These are phyloP conservation scores for Sphagnum tenellum DNA, from an alignment of 225 moss, liverwort and hornwort genomes.

Conservation along the genomic window DNA sequence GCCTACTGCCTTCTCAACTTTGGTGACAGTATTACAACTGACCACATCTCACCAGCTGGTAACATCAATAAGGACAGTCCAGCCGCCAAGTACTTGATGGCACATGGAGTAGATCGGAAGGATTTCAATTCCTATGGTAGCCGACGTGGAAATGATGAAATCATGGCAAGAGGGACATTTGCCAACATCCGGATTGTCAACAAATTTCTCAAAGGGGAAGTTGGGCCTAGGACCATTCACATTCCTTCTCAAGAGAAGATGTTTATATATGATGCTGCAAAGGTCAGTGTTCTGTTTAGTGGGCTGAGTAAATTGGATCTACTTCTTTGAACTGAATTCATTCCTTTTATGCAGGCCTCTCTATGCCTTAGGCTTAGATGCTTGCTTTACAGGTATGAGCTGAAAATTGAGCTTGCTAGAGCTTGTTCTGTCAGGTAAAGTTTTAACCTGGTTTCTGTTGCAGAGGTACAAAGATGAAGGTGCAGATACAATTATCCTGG, in stretches of 20 bases:
- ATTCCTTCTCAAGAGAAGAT: constrained; percentile 70
- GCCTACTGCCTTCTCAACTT: constrained; percentile 78
- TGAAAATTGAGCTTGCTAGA: no score
- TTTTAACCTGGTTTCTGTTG: not conserved
- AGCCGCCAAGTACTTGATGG: constrained; percentile 67
- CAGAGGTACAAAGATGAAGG: constrained; percentile 85
- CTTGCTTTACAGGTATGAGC: no score
- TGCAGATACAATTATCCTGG: constrained; percentile 65
- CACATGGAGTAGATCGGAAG: constrained; percentile 58
- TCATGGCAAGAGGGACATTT: constrained; percentile 96
- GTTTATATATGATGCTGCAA: constrained; percentile 76
- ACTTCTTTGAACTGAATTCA: no score
- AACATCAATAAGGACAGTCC: constrained; percentile 91
- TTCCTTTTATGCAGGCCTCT: no score
- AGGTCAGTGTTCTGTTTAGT: constrained; percentile 19
- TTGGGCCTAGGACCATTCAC: constrained; percentile 83
- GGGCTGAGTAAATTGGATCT: no score
- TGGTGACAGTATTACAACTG: constrained; percentile 95
- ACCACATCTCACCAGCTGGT: constrained; percentile 97
- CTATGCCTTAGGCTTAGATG: no score
- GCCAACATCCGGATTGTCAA: constrained; percentile 94
- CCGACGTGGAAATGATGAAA: constrained; percentile 82
- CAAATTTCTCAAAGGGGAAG: constrained; percentile 77
- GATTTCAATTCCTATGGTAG: constrained; percentile 98
- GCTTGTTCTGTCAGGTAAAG: no score